A percentile compares a stretch with the other conserved stretches of the same genome.
Conservation (phyloP, 139 green algal genomes). For the Helicosporidium sp. region DNA sequence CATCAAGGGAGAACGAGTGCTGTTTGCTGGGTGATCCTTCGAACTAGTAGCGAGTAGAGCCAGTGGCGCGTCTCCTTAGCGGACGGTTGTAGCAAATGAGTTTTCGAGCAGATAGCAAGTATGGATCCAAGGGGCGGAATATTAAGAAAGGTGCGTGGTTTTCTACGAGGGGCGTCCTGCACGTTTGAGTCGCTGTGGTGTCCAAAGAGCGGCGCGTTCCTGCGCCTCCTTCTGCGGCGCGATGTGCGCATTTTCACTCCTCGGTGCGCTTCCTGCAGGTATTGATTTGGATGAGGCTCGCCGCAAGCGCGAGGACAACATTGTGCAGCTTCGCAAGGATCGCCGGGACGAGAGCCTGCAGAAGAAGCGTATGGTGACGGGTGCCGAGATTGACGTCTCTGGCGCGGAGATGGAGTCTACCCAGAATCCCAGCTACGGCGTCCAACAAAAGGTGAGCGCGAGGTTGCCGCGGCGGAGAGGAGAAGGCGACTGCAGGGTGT, state of each 20-base stretch:
- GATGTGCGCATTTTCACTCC: no score
- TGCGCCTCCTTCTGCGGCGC: background rate
- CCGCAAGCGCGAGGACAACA: slow-evolving; percentile 88
- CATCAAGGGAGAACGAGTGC: no score
- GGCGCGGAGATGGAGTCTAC: slow-evolving; percentile 20
- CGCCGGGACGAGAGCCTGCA: slow-evolving; percentile 93
- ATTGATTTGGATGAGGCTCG: slow-evolving; percentile 80
- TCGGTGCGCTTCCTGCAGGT: slow-evolving; percentile 50
- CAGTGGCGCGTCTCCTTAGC: background rate
- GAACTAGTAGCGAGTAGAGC: background rate
- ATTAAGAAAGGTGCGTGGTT: slow-evolving; percentile 2
- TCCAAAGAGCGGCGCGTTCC: background rate
- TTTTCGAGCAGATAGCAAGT: background rate
- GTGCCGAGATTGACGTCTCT: no score
- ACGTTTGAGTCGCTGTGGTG: background rate
- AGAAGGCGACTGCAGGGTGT: no score
- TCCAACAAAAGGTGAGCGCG: slow-evolving; percentile 21
- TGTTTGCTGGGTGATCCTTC: background rate
- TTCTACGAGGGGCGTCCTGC: background rate
- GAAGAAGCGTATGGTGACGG: slow-evolving; percentile 77
- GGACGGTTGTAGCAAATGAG: background rate
- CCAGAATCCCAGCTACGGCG: slow-evolving; percentile 1
- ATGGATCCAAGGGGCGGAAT: background rate
- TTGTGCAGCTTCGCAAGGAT: slow-evolving; percentile 87
- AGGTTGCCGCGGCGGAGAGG: no score